These are phyloP conservation scores for Cucurbita moschata DNA, from an alignment of 306 rosid genomes.

Conservation along the genomic window DNA sequence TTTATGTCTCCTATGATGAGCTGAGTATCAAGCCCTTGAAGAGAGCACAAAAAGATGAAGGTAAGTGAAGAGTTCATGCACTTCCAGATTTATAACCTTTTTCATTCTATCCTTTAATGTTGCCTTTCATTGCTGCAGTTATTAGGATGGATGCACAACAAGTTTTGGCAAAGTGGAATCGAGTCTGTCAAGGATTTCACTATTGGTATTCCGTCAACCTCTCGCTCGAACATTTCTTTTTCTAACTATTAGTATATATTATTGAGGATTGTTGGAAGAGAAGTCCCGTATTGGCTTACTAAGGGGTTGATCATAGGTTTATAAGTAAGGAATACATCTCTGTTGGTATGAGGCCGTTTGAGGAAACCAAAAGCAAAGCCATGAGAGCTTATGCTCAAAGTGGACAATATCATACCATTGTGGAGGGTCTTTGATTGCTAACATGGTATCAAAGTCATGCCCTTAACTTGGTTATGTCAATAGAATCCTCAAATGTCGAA, in stretches of 20 bases:
- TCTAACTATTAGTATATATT: neutral
- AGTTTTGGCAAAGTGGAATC: constrained; percentile 44
- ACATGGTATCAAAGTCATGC: no score
- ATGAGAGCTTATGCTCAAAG: no score
- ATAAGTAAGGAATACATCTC: no score
- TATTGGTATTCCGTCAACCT: constrained; percentile 38
- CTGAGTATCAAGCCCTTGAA: constrained; percentile 18
- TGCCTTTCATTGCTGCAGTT: constrained; percentile 49
- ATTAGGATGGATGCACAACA: constrained; percentile 72
- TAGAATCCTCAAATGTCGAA: no score
- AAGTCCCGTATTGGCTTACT: no score
- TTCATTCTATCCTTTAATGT: constrained; percentile 8
- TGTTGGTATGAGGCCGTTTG: no score
- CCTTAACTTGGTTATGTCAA: no score
- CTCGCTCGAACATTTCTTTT: constrained; percentile 7
- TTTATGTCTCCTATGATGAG: constrained; percentile 21
- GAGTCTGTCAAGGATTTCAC: constrained; percentile 54
- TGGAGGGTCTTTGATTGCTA: no score
- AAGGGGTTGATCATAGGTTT: no score
- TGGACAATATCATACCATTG: no score
- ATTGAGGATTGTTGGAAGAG: no score
- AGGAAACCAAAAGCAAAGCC: no score
- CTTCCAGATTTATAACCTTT: neutral
- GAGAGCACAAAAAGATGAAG: constrained; percentile 61
- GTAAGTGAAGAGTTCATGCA: constrained; percentile 22